These are phyloP conservation scores for Hydnomerulius pinastri DNA, from an alignment of 768 basidiomycete genomes.

Conservation along the genomic window DNA sequence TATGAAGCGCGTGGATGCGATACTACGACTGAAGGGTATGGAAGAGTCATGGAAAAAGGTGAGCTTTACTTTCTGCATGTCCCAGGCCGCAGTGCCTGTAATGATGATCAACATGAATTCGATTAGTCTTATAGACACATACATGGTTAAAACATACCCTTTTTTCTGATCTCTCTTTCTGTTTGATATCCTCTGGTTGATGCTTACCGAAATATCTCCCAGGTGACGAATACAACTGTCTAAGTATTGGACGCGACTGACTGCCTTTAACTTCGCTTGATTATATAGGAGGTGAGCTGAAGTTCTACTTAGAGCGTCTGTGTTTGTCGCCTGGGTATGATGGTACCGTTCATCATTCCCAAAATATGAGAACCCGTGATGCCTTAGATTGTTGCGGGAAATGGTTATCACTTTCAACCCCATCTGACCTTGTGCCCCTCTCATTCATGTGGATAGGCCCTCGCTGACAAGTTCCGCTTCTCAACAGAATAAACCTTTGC, in stretches of 20 bases:
- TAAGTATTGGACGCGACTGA: background rate
- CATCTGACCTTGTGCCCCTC: constrained; percentile 51
- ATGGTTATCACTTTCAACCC: constrained; percentile 74
- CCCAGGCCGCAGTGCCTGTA: background rate
- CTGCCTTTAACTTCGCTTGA: background rate
- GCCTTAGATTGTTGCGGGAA: constrained; percentile 60
- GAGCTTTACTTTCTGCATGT: constrained; percentile 29
- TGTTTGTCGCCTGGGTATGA: constrained; percentile 31
- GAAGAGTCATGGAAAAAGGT: constrained; percentile 76
- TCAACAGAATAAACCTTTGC: constrained; percentile 60
- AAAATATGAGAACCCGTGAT: constrained; percentile 59
- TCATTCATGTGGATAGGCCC: constrained; percentile 1
- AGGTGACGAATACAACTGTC: constrained; percentile 2
- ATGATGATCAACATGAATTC: constrained; percentile 64
- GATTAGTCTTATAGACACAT: constrained; percentile 95
- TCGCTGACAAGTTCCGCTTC: constrained; percentile 1
- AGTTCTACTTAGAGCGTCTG: background rate
- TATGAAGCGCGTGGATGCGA: constrained; percentile 80
- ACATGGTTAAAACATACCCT: constrained; percentile 62
- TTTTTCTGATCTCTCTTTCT: constrained; percentile 21
- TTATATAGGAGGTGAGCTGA: constrained; percentile 43
- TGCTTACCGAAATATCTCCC: too few relatives aligned
- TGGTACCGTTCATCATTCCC: constrained; percentile 71
- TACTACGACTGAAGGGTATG: constrained; percentile 78
- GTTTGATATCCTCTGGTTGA: too few relatives aligned